Conservation (phyloP, 2,329 filamentous ascomycete species). For the Pseudocercospora musae region DNA sequence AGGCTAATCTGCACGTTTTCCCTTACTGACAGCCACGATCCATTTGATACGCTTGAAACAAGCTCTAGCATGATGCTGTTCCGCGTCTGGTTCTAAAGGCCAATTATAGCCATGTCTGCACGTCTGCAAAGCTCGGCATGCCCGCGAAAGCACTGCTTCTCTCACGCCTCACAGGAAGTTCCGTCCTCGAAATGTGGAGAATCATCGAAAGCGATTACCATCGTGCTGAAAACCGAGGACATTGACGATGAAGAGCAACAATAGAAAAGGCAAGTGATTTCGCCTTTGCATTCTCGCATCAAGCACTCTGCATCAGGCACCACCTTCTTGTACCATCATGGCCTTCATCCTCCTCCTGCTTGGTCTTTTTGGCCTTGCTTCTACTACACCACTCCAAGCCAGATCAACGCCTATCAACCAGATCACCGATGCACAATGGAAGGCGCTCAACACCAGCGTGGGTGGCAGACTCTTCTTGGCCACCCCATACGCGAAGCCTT, state of each 20-base stretch:
- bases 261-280: neutral
- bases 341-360: neutral
- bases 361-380: neutral
- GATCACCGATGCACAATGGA: conserved; percentile 18
- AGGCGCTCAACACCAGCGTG: conserved; percentile 20
- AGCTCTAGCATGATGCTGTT: neutral
- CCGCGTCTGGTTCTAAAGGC: neutral
- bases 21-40: neutral
- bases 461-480: conserved; percentile 9
- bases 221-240: neutral
- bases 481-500: conserved; percentile 19
- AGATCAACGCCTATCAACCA: neutral
- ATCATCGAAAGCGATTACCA: neutral
- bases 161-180: neutral
- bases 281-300: neutral
- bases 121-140: neutral
- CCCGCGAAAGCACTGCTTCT: neutral
- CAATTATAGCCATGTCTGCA: neutral
- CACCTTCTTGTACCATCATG: neutral
- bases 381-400: neutral
- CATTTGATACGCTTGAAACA: neutral
- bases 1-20: neutral
- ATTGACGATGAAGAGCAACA: neutral
- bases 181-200: neutral
- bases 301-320: neutral